Conservation (phyloP, 2,329 filamentous ascomycete genomes). For the Fusarium compactum region DNA sequence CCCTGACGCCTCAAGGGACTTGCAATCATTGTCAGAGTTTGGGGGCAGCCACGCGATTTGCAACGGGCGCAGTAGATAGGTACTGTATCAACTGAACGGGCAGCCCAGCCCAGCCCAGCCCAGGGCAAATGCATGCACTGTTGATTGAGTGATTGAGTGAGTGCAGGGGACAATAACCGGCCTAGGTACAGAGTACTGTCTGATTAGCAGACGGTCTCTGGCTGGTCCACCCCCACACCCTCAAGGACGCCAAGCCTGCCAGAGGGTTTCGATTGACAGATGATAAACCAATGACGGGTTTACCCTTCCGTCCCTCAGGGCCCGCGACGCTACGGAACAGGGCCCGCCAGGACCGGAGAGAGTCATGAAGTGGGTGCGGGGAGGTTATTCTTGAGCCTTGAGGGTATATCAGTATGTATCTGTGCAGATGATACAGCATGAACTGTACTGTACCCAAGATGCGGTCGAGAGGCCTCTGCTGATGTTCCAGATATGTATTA, state of each 20-base stretch:
- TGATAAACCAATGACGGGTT: conserved; percentile 32
- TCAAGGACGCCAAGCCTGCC: conserved; percentile 31
- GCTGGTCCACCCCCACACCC: conserved; percentile 42
- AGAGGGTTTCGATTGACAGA: conserved; percentile 23
- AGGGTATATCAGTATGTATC: not conserved
- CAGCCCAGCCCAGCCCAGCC: conserved; percentile 1
- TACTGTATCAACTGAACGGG: conserved; percentile 12
- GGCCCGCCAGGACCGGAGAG: conserved; percentile 36
- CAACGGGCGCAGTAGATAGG: conserved; percentile 44
- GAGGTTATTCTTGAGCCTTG: not conserved
- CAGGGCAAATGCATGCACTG: conserved; percentile 31
- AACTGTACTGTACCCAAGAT: not conserved
- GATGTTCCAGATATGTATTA: conserved; percentile 16
- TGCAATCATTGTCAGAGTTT: conserved; percentile 7
- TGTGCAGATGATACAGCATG: not conserved
- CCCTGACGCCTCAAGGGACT: conserved; percentile 19
- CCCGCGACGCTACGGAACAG: conserved; percentile 37
- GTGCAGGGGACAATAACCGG: conserved; percentile 1
- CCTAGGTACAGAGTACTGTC: not conserved
- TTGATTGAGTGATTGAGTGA: conserved; percentile 39
- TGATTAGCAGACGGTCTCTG: conserved; percentile 43
- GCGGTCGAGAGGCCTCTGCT: not conserved
- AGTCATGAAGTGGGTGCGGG: conserved; percentile 16
- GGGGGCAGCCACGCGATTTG: conserved; percentile 39
- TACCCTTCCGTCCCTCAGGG: conserved; percentile 36